A percentile compares a stretch with the other conserved stretches of the same genome.
Evolutionary conservation across 2,329 filamentous ascomycete genomes (phyloP).

Genomic region (Microcera coccophila): DNA sequence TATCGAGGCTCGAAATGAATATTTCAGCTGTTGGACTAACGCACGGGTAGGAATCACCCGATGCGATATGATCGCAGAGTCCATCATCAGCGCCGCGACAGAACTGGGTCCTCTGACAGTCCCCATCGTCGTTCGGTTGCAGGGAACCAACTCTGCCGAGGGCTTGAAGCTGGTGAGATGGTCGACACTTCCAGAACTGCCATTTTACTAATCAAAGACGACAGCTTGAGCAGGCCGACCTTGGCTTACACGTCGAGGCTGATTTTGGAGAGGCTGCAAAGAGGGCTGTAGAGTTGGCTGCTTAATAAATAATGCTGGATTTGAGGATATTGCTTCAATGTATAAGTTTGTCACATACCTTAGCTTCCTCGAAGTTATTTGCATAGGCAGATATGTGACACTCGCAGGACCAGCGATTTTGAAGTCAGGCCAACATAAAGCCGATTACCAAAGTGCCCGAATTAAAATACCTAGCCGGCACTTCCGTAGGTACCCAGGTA

Average conservation of each 20-base stretch:
- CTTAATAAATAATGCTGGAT: background rate
- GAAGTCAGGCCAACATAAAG: too few species aligned
- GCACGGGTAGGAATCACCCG: slow-evolving; percentile 42
- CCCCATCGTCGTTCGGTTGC: slow-evolving; percentile 44
- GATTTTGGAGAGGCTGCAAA: slow-evolving; percentile 37
- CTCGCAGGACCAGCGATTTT: too few species aligned
- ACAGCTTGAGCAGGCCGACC: slow-evolving; percentile 34
- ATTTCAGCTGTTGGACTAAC: background rate
- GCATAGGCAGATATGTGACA: too few species aligned
- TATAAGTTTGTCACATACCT: too few species aligned
- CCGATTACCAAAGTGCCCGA: too few species aligned
- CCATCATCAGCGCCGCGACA: slow-evolving; percentile 41
- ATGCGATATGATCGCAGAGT: slow-evolving; percentile 50
- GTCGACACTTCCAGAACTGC: background rate
- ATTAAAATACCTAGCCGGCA: too few species aligned
- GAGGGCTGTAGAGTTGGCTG: slow-evolving; percentile 33
- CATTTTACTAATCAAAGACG: background rate
- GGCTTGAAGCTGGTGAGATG: slow-evolving; percentile 39
- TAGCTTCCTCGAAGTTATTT: too few species aligned
- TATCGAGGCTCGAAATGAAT: background rate
- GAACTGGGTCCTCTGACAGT: slow-evolving; percentile 36
- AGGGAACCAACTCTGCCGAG: slow-evolving; percentile 44
- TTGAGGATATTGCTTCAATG: too few species aligned
- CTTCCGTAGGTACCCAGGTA: too few species aligned
- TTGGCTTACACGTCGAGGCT: slow-evolving; percentile 37